Percentiles rank a stretch among this genome's conserved stretches.
These are phyloP conservation scores for Saccharomyces eubayanus DNA, from an alignment of 805 yeast genomes.

Conservation along the genomic window DNA sequence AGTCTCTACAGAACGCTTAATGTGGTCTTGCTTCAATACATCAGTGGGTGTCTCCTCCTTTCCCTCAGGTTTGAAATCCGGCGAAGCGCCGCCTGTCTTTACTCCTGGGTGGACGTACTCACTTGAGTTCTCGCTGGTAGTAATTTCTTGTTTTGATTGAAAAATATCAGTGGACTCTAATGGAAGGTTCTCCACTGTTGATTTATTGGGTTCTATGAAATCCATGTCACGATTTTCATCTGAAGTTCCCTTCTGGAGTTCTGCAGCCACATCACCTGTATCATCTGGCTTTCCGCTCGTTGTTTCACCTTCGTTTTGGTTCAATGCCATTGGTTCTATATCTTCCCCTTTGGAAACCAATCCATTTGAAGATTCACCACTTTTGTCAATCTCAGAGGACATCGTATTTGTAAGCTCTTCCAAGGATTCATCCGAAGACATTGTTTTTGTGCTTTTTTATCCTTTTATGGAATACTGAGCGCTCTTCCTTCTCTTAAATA, in stretches of 20 bases:
- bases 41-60: neutral
- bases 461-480: neutral
- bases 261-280: neutral
- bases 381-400: neutral
- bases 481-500: neutral
- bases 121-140: neutral
- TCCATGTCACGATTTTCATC: neutral
- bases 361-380: neutral
- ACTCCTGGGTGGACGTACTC: neutral
- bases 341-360: neutral
- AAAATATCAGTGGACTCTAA: neutral
- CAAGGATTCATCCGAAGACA: neutral
- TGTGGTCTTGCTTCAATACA: neutral
- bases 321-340: neutral
- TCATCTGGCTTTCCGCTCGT: neutral
- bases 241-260: neutral
- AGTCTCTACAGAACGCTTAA: neutral
- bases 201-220: neutral
- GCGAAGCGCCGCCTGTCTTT: neutral
- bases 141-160: neutral
- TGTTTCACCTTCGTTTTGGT: neutral
- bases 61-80: neutral
- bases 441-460: neutral
- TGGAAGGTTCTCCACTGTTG: neutral
- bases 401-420: neutral